A percentile compares a stretch with the other conserved stretches of the same genome.
phyloP scores from a whole-genome alignment of 2,329 filamentous ascomycete genomes.

The Lecanicillium sp. region DNA sequence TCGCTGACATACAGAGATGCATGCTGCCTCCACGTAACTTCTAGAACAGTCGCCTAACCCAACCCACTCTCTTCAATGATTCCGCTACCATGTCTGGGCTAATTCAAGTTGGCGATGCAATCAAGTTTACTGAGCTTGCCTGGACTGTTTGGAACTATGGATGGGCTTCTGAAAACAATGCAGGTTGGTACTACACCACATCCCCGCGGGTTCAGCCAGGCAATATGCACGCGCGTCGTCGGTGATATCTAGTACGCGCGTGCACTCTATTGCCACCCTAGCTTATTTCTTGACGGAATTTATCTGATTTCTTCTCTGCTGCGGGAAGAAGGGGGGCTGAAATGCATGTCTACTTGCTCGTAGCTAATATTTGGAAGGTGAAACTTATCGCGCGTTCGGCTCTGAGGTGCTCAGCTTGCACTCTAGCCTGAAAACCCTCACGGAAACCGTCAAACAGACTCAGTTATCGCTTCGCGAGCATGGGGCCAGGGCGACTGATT shows the following conservation, averaged over 20 bases:
- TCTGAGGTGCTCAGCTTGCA: slow-evolving; percentile 5
- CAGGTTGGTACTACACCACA: neutral
- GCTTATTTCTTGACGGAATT: too few species aligned
- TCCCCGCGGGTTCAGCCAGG: too few species aligned
- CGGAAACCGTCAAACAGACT: neutral
- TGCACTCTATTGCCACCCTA: too few species aligned
- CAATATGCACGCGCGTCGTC: too few species aligned
- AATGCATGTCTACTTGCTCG: too few species aligned
- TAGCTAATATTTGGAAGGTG: slow-evolving; percentile 1
- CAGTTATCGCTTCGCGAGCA: neutral
- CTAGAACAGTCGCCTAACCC: too few species aligned
- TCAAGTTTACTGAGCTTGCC: slow-evolving; percentile 6
- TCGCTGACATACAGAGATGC: too few species aligned
- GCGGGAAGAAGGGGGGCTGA: too few species aligned
- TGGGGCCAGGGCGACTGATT: neutral
- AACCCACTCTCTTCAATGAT: slow-evolving; percentile 16
- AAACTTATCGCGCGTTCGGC: slow-evolving; percentile 7
- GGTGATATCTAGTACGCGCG: too few species aligned
- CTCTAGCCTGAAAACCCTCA: neutral
- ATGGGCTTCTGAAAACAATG: slow-evolving; percentile 6
- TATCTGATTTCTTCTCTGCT: too few species aligned
- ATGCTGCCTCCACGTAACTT: too few species aligned
- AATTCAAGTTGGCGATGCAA: slow-evolving; percentile 8
- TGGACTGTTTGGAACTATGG: slow-evolving; percentile 5
- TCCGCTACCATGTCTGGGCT: slow-evolving; percentile 9